Evolutionary conservation across 2,329 filamentous ascomycete genomes (phyloP).

Genomic region (Fusarium hostae): DNA sequence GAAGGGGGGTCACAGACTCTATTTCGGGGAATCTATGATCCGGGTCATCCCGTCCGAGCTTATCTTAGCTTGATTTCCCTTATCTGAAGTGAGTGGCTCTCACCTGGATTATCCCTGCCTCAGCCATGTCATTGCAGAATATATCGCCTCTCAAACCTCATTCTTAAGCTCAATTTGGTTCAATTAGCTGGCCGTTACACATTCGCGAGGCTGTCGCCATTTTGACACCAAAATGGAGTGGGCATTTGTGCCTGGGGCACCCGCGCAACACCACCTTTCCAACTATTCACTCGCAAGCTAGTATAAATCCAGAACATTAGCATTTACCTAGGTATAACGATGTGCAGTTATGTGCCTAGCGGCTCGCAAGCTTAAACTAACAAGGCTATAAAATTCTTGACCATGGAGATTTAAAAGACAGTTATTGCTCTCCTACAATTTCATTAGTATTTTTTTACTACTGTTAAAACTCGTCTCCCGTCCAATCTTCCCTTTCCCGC

Average conservation of each 20-base stretch:
- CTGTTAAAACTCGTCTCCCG: not conserved
- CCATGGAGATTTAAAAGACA: not conserved
- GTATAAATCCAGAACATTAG: not conserved
- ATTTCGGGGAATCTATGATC: too few relatives aligned
- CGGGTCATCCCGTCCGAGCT: too few relatives aligned
- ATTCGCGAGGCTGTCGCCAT: too few relatives aligned
- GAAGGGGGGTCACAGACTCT: too few relatives aligned
- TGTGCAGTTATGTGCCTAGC: not conserved
- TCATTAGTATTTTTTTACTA: not conserved
- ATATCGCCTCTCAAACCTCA: too few relatives aligned
- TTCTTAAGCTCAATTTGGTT: too few relatives aligned
- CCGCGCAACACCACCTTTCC: not conserved
- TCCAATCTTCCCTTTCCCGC: not conserved
- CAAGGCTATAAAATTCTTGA: not conserved
- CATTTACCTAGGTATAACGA: not conserved
- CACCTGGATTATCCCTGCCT: too few relatives aligned
- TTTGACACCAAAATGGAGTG: not conserved
- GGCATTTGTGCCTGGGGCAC: not conserved
- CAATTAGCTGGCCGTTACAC: too few relatives aligned
- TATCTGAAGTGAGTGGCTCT: too few relatives aligned
- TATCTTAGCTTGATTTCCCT: too few relatives aligned
- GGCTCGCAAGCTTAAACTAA: not conserved
- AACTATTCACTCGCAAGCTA: not conserved
- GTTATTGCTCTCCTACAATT: not conserved
- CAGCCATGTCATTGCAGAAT: too few relatives aligned